phyloP scores from a whole-genome alignment of 2,329 filamentous ascomycete species.

The Elsinoe ampelina region DNA sequence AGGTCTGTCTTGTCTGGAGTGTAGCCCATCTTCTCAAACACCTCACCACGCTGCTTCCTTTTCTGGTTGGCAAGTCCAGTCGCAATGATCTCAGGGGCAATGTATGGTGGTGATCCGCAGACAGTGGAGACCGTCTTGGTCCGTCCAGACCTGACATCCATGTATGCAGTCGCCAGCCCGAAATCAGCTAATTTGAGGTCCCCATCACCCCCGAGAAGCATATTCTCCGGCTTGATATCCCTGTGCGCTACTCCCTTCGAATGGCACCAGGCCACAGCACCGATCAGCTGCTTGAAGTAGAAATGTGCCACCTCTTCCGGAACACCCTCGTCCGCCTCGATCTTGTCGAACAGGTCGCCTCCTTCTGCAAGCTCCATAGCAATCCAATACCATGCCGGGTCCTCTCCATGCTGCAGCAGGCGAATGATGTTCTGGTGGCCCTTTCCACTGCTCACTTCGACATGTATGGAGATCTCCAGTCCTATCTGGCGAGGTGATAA shows the following conservation, averaged over 20 bases:
- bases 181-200: slow-evolving; percentile 94
- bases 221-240: slow-evolving; percentile 72
- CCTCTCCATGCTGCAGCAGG: slow-evolving; percentile 81
- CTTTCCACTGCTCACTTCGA: slow-evolving; percentile 54
- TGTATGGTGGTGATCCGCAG: slow-evolving; percentile 93
- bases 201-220: slow-evolving; percentile 74
- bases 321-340: slow-evolving; percentile 95
- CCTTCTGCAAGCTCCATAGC: slow-evolving; percentile 96
- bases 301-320: slow-evolving; percentile 89
- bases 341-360: slow-evolving; percentile 97
- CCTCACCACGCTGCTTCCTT: slow-evolving; percentile 32
- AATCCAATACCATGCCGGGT: slow-evolving; percentile 86
- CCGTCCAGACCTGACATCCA: slow-evolving; percentile 64
- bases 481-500: slow-evolving; percentile 81
- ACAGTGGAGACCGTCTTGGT: slow-evolving; percentile 77
- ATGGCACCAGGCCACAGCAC: slow-evolving; percentile 90
- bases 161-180: slow-evolving; percentile 86
- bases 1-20: slow-evolving; percentile 77
- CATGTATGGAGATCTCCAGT: slow-evolving; percentile 86
- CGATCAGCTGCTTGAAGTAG: slow-evolving; percentile 87
- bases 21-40: slow-evolving; percentile 49
- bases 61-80: slow-evolving; percentile 39
- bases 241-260: slow-evolving; percentile 90
- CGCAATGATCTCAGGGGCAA: slow-evolving; percentile 78
- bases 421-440: slow-evolving; percentile 90